These are phyloP conservation scores for Mycena latifolia DNA, from an alignment of 768 basidiomycete genomes.

Conservation along the genomic window DNA sequence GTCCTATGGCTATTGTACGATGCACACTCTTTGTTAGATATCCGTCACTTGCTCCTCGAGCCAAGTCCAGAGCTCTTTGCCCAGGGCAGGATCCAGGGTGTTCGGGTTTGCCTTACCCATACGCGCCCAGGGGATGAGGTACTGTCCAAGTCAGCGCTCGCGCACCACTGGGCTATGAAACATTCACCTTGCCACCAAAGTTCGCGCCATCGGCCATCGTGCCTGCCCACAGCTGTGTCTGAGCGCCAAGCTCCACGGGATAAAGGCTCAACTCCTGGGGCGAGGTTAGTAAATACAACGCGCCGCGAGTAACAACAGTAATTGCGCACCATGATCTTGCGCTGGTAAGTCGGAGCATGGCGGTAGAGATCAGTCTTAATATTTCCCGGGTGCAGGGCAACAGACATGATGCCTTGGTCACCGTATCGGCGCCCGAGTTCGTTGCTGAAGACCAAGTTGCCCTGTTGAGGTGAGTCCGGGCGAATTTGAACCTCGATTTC, in stretches of 20 bases:
- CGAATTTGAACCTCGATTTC: neutral
- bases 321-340: constrained; percentile 14
- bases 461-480: constrained; percentile 42
- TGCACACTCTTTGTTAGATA: neutral
- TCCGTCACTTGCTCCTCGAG: constrained; percentile 55
- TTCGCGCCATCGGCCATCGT: constrained; percentile 54
- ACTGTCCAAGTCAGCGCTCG: constrained; percentile 39
- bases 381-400: constrained; percentile 56
- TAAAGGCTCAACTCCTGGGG: constrained; percentile 37
- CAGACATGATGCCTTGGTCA: constrained; percentile 55
- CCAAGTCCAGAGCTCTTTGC: constrained; percentile 56
- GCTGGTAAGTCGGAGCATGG: neutral
- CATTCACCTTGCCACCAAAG: constrained; percentile 59
- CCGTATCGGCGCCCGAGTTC: constrained; percentile 58
- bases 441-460: constrained; percentile 56
- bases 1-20: no score
- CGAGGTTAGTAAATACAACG: neutral
- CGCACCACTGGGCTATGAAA: neutral
- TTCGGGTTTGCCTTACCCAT: constrained; percentile 37
- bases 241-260: constrained; percentile 53
- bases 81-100: constrained; percentile 45
- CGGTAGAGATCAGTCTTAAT: constrained; percentile 26
- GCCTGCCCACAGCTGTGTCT: constrained; percentile 66
- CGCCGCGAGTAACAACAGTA: neutral
- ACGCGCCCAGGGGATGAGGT: constrained; percentile 58